Base-by-base conservation (phyloP, 2,329 filamentous ascomycete genomes). In the Lachnum nothofagi region DNA sequence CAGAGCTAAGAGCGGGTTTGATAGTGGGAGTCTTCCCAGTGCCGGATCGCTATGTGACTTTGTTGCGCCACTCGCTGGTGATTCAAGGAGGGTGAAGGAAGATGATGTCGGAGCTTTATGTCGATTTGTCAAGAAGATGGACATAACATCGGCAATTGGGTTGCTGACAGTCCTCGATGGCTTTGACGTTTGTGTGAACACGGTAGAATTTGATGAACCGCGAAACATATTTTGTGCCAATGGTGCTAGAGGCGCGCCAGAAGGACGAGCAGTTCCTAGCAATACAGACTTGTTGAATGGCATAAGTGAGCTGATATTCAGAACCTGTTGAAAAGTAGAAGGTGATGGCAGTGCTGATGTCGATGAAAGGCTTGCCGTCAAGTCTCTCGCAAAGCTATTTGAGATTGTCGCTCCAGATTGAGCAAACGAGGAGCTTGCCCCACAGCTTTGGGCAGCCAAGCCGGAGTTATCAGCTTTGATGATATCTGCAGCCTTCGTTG, bases 401-500 rank as follows among this genome's bases (percentile, higher is more conserved):
- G 43, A 41, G 19, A 48, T 19, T 8, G 44, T 33, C 3, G 45
- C 34, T 12, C 35, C 50, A n/a, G 39, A 22, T 20, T 25, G 34
- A 8, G 42, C 34, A 31, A 47, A 53, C 7, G 35, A 24, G 17
- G 45, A 51, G 5, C 42, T 35, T 2, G 24, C 24, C 20, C 34
- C 40, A 27, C 57, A 59, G 6, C 51, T 51, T 22, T 43, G 22
- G 22, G 50, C 49, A 39, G 23, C 31, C 5, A 57, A 40, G 5
- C 47, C 51, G 24, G 41, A 17, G 40, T 60, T 56, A 20, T 59
- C 53, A 4, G 44, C 48, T 37, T 61, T 61, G 44, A 61, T 60
- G 27, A 57, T 57, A 35, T 61, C 58, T 12, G 58, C 54, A 42
- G 59, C 58, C 58, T 61, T 43, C 6, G 9, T 17, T 17, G 5